A percentile compares a stretch with the other conserved stretches of the same genome.
phyloP scores from a whole-genome alignment of 148 eudicot genomes.

The Polygonum aviculare region DNA sequence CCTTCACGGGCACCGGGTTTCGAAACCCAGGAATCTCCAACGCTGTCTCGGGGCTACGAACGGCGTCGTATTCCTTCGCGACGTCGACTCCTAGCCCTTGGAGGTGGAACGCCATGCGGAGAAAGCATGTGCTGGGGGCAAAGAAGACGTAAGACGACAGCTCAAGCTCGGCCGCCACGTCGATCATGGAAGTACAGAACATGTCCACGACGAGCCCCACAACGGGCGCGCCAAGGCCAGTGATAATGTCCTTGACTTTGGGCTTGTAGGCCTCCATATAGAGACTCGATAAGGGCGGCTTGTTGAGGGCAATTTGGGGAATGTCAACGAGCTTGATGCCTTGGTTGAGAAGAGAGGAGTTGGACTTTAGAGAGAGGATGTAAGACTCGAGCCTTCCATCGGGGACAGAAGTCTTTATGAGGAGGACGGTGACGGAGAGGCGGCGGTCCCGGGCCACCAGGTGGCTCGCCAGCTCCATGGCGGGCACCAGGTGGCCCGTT shows the following conservation, averaged over 20 bases:
- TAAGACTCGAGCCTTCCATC: conserved; percentile 10
- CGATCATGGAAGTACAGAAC: conserved; percentile 27
- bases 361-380: conserved; percentile 19
- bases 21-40: conserved; percentile 20
- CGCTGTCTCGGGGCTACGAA: conserved; percentile 12
- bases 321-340: not conserved
- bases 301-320: conserved; percentile 12
- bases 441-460: conserved; percentile 18
- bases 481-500: conserved; percentile 25
- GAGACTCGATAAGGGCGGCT: not conserved
- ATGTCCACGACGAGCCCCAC: conserved; percentile 28
- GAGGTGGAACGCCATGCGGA: conserved; percentile 17
- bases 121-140: conserved; percentile 19
- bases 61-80: conserved; percentile 9
- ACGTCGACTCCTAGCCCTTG: conserved; percentile 14
- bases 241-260: conserved; percentile 14
- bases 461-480: conserved; percentile 29
- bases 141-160: conserved; percentile 28
- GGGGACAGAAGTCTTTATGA: conserved; percentile 23
- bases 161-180: conserved; percentile 26
- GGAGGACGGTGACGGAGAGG: conserved; percentile 24
- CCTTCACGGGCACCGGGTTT: conserved; percentile 18
- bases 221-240: conserved; percentile 10
- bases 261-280: conserved; percentile 15
- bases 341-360: conserved; percentile 11